Evolutionary conservation across 2,329 filamentous ascomycete species (phyloP).

Genomic region (Aspergillus felis): DNA sequence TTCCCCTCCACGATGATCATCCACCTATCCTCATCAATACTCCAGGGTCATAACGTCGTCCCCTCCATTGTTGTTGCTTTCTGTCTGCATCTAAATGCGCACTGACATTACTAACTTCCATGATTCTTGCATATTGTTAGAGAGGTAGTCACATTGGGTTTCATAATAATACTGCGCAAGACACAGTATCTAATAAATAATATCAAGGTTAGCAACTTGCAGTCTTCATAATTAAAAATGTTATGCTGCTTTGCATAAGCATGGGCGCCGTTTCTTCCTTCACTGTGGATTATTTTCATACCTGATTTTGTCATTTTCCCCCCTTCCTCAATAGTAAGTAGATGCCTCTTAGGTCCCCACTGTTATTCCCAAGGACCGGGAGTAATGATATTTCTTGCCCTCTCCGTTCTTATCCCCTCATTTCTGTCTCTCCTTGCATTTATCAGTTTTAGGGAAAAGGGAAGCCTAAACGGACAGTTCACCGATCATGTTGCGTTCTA

Average conservation of each 20-base stretch:
- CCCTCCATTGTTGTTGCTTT: neutral
- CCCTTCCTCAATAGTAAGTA: neutral
- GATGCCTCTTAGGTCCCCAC: neutral
- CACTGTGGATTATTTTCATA: neutral
- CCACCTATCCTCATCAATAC: neutral
- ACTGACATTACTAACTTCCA: neutral
- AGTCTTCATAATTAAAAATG: neutral
- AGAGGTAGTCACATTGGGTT: neutral
- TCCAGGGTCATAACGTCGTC: neutral
- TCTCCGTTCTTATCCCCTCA: conserved; percentile 5
- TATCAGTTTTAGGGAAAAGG: neutral
- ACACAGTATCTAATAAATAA: neutral
- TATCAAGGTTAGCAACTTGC: neutral
- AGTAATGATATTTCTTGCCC: conserved; percentile 6
- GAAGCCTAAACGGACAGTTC: neutral
- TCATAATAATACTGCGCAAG: neutral
- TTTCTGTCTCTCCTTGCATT: conserved; percentile 4
- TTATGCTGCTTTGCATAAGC: neutral
- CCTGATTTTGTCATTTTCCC: neutral
- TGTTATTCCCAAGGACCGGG: neutral
- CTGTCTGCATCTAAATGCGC: neutral
- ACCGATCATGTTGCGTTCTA: neutral
- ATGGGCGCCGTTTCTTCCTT: neutral
- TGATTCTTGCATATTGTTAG: neutral
- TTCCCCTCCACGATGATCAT: neutral